These are phyloP conservation scores for Cladosporium sp. DNA, from an alignment of 2,329 filamentous ascomycete species.

Conservation along the genomic window DNA sequence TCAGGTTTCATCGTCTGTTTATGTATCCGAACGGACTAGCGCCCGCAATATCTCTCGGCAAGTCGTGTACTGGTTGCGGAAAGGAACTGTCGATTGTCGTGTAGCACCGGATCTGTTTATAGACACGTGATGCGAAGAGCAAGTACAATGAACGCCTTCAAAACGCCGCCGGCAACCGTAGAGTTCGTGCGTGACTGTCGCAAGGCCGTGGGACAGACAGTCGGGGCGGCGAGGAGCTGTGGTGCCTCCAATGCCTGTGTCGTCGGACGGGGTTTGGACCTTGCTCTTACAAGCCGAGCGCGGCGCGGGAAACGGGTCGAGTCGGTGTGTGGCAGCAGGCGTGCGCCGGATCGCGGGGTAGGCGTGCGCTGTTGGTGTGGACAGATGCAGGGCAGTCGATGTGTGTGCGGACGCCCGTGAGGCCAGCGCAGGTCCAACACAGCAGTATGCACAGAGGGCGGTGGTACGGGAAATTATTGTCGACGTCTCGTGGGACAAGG, in stretches of 20 bases:
- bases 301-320: neutral
- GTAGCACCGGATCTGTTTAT: no score
- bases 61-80: no score
- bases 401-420: neutral
- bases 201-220: neutral
- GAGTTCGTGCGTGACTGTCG: no score
- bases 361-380: neutral
- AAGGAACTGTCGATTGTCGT: no score
- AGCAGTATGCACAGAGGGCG: neutral
- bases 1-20: slow-evolving; percentile 24
- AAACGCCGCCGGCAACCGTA: no score
- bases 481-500: slow-evolving; percentile 1
- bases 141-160: no score
- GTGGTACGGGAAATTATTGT: slow-evolving; percentile 5
- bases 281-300: slow-evolving; percentile 4
- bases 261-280: neutral
- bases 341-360: neutral
- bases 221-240: neutral
- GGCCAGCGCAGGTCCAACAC: neutral
- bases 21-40: neutral
- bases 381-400: neutral
- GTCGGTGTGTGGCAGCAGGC: slow-evolving; percentile 3
- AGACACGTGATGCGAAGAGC: no score
- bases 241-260: neutral
- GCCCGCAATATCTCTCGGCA: neutral